These are phyloP conservation scores for Gypsophila paniculata DNA, from an alignment of 179 eudicot species.

Conservation along the genomic window DNA sequence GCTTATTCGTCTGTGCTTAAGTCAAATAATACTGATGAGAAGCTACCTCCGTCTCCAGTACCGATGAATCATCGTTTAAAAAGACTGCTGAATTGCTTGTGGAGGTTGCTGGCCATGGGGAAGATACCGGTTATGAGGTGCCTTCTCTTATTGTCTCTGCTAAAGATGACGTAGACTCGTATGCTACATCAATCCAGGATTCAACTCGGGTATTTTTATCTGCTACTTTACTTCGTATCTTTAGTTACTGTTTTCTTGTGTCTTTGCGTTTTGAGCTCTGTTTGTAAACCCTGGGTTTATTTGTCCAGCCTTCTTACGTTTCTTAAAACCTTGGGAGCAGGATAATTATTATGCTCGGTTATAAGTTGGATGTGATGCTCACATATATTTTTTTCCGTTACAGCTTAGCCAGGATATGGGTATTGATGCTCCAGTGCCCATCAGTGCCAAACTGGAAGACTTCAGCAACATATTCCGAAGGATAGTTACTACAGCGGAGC, in stretches of 20 bases:
- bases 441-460: conserved; percentile 69
- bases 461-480: conserved; percentile 64
- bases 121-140: conserved; percentile 63
- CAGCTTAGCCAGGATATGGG: conserved; percentile 96
- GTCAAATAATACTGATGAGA: conserved; percentile 8
- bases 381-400: background rate
- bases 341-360: background rate
- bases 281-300: no score
- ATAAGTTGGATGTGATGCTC: background rate
- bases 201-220: conserved; percentile 53
- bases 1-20: background rate
- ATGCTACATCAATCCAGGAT: conserved; percentile 52
- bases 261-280: no score
- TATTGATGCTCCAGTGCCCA: conserved; percentile 77
- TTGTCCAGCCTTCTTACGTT: background rate
- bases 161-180: conserved; percentile 61
- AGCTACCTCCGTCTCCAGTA: conserved; percentile 35
- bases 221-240: background rate
- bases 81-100: conserved; percentile 55
- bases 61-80: conserved; percentile 60
- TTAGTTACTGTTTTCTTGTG: background rate
- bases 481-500: conserved; percentile 74
- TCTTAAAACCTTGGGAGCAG: no score
- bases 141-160: conserved; percentile 70
- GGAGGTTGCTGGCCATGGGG: conserved; percentile 72